Evolutionary conservation across 2,329 filamentous ascomycete species (phyloP).

Genomic region (Thielaviopsis populi): DNA sequence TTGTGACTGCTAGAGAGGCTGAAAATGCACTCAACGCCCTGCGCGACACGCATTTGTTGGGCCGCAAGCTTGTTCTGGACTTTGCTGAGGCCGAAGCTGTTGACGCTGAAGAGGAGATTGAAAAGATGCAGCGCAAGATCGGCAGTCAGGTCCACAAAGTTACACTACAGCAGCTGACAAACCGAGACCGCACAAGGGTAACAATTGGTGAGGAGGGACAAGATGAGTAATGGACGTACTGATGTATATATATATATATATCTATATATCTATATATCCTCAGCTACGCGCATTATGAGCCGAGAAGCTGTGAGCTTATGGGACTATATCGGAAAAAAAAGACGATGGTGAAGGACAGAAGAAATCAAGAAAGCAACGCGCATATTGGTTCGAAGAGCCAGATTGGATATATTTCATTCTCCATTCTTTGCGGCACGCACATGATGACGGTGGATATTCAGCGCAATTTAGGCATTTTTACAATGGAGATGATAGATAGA

Average conservation of each 20-base stretch:
- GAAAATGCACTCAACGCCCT: conserved; percentile 80
- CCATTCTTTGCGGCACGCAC: not conserved
- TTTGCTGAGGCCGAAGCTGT: conserved; percentile 79
- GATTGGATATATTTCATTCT: no score
- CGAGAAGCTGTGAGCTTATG: no score
- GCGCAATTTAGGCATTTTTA: not conserved
- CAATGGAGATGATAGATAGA: not conserved
- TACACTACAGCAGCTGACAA: conserved; percentile 74
- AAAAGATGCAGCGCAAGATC: conserved; percentile 93
- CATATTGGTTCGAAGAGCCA: no score
- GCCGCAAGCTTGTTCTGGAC: conserved; percentile 75
- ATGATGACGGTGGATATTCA: not conserved
- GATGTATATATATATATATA: not conserved
- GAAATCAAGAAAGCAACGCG: no score
- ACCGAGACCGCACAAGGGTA: conserved; percentile 73
- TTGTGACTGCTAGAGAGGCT: conserved; percentile 80
- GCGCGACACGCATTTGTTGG: conserved; percentile 82
- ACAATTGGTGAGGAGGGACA: conserved; percentile 62
- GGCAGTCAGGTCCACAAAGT: conserved; percentile 82
- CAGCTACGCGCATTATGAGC: not conserved
- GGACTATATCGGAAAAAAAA: no score
- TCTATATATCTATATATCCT: not conserved
- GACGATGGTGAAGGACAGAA: no score
- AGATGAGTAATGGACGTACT: conserved; percentile 27
- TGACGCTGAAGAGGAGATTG: conserved; percentile 90